These are phyloP conservation scores for Mycena kentingensis DNA, from an alignment of 768 basidiomycete species.

Conservation along the genomic window DNA sequence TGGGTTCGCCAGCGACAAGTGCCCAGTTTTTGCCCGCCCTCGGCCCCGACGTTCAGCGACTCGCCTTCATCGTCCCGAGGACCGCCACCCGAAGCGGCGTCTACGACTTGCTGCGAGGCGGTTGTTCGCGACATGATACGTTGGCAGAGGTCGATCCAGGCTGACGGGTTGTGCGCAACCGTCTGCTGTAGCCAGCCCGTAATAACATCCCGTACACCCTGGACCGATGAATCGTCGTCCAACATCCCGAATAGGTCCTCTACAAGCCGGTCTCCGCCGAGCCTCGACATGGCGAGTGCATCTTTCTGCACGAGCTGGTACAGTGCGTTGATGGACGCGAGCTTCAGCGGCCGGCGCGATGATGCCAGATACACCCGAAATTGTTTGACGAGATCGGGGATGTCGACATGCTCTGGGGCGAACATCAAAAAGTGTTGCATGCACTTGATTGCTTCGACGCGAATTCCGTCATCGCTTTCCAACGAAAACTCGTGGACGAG, in stretches of 20 bases:
- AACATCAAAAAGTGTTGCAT: conserved; percentile 98
- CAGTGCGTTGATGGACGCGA: conserved; percentile 92
- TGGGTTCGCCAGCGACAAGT: conserved; percentile 96
- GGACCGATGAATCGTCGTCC: conserved; percentile 91
- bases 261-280: conserved; percentile 92
- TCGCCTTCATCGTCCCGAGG: conserved; percentile 91
- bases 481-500: conserved; percentile 83
- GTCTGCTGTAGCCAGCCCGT: conserved; percentile 95
- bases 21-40: conserved; percentile 42
- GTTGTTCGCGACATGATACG: conserved; percentile 95
- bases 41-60: conserved; percentile 71
- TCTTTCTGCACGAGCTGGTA: conserved; percentile 98
- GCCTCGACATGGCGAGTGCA: conserved; percentile 84
- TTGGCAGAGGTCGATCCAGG: conserved; percentile 98
- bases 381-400: conserved; percentile 75
- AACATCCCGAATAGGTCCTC: conserved; percentile 94
- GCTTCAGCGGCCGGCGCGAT: conserved; percentile 79
- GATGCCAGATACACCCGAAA: conserved; percentile 83
- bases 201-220: conserved; percentile 93
- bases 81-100: conserved; percentile 57
- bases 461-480: conserved; percentile 85
- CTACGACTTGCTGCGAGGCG: conserved; percentile 73
- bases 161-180: conserved; percentile 87
- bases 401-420: conserved; percentile 78
- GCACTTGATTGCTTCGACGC: conserved; percentile 93